A percentile compares a stretch with the other conserved stretches of the same genome.
phyloP scores from a whole-genome alignment of 345 rosid genomes.

The Limnanthes douglasii region DNA sequence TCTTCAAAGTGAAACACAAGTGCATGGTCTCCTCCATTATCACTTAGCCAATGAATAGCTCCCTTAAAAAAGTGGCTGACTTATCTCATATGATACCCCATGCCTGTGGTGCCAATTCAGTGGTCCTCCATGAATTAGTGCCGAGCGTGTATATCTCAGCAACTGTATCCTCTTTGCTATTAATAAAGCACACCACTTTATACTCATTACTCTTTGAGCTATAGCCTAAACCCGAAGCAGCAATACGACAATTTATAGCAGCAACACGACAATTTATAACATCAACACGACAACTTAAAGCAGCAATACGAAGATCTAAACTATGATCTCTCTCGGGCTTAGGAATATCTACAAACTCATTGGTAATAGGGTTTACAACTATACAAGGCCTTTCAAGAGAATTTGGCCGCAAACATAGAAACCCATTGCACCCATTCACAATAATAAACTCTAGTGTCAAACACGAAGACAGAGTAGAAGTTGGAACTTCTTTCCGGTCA shows the following conservation, averaged over 20 bases:
- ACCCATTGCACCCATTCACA: constrained; percentile 14
- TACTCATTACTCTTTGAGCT: constrained; percentile 5
- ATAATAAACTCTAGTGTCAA: neutral
- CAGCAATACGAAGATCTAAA: too few relatives aligned
- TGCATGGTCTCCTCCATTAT: too few relatives aligned
- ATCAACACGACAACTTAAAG: neutral
- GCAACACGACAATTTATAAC: neutral
- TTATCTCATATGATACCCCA: neutral
- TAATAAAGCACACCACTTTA: constrained; percentile 6
- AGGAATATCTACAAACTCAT: constrained; percentile 8
- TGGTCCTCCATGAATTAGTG: constrained; percentile 2
- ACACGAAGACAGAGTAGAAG: too few relatives aligned
- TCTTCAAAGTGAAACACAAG: constrained; percentile 9
- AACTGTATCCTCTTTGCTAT: neutral
- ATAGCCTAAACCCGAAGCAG: constrained; percentile 7
- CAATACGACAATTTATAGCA: neutral
- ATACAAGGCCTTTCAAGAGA: constrained; percentile 3
- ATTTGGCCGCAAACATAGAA: constrained; percentile 9
- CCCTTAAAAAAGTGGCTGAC: constrained; percentile 10
- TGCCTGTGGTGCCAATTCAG: constrained; percentile 6
- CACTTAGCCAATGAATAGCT: constrained; percentile 10
- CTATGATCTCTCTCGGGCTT: too few relatives aligned
- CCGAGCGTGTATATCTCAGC: constrained; percentile 8
- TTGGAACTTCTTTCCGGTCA: neutral
- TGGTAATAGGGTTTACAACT: constrained; percentile 12